Evolutionary conservation across 208 protist genomes (phyloP).

Genomic region (Acanthamoeba royreba): DNA sequence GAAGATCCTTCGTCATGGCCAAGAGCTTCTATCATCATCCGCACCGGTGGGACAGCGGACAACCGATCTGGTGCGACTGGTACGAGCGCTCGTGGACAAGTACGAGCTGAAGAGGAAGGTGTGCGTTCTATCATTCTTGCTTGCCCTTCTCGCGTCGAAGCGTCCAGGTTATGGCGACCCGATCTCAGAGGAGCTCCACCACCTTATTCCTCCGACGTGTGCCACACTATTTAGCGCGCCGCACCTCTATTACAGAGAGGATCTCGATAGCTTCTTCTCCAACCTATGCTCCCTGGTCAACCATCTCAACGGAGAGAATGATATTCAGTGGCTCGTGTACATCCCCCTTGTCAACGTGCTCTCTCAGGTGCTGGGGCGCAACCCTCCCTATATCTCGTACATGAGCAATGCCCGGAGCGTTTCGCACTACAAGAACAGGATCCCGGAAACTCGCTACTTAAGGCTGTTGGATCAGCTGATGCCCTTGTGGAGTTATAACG

Average conservation of each 20-base stretch:
- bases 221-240: background rate
- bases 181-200: background rate
- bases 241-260: background rate
- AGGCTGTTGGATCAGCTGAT: background rate
- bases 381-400: background rate
- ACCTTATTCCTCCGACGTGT: background rate
- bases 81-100: background rate
- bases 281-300: background rate
- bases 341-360: constrained; percentile 4
- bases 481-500: background rate
- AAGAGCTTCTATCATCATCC: background rate
- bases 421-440: background rate
- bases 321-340: background rate
- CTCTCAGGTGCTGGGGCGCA: background rate
- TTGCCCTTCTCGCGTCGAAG: background rate
- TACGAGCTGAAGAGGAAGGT: no score
- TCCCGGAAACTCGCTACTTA: background rate
- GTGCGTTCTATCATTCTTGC: background rate
- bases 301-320: background rate
- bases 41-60: background rate
- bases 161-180: background rate
- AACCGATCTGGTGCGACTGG: background rate
- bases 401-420: background rate
- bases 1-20: no score
- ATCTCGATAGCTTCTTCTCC: background rate